Evolutionary conservation across 352 stramenopile genomes (phyloP).

Genomic region (Phytophthora nicotianae): DNA sequence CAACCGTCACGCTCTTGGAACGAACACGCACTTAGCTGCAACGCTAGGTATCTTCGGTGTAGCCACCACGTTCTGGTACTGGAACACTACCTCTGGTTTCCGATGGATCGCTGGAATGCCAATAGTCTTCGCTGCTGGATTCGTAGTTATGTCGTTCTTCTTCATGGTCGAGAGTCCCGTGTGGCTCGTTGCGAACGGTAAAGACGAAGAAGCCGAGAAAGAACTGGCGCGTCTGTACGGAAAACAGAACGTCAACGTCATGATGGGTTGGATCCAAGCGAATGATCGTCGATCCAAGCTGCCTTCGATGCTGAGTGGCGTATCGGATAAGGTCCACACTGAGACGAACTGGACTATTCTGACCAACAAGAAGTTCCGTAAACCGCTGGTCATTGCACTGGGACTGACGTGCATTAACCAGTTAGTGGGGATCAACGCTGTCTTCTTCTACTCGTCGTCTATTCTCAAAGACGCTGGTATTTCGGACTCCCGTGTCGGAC

Average conservation of each 20-base stretch:
- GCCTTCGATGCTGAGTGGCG: conserved; percentile 23
- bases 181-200: conserved; percentile 46
- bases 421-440: conserved; percentile 66
- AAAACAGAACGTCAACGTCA: conserved; percentile 35
- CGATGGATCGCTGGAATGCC: conserved; percentile 55
- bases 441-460: conserved; percentile 71
- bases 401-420: conserved; percentile 55
- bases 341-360: conserved; percentile 31
- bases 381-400: conserved; percentile 48
- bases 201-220: conserved; percentile 30
- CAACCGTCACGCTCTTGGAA: conserved; percentile 41
- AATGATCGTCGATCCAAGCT: conserved; percentile 31
- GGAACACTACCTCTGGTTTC: conserved; percentile 47
- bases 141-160: conserved; percentile 35
- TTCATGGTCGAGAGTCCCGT: conserved; percentile 53
- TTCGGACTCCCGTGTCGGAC: conserved; percentile 47
- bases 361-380: conserved; percentile 33
- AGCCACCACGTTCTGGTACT: conserved; percentile 56
- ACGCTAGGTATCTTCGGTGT: conserved; percentile 52
- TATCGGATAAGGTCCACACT: conserved; percentile 6
- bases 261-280: conserved; percentile 40
- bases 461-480: conserved; percentile 63
- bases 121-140: conserved; percentile 32
- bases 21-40: conserved; percentile 48
- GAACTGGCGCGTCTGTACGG: conserved; percentile 38